Evolutionary conservation across 2,329 filamentous ascomycete species (phyloP), one percentile per base, ranked within the genome.

Genomic region (Fusarium nisikadoi): DNA sequence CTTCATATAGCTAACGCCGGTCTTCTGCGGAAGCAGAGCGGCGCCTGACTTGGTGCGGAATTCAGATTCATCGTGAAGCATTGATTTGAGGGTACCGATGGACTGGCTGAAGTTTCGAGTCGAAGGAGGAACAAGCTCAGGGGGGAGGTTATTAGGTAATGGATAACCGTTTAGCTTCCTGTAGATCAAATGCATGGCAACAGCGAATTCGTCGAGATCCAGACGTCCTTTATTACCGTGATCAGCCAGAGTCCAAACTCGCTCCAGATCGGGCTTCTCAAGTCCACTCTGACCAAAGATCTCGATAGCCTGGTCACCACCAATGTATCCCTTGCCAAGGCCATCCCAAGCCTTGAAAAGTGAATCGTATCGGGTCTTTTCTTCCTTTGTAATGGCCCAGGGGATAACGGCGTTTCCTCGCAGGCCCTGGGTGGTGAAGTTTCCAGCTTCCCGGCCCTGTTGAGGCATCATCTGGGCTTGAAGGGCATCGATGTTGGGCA

Each of bases 181-280:
- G 84, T 99, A 99, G 77, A 99, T 99, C 83, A 99, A 85, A 87
- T 99, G 96, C 96, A 99, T 99, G 14, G 95, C 94, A 57, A 99
- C 95, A 13, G 96, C 95, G 79, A 99, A 99, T 79, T 99, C 96
- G 80, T 99, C 96, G 78, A 98, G 89, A 77, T 99, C 95, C 35
- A 99, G 88, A 62, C 95, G 92, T 23, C 96, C 96, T 81, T 96
- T 96, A 82, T 99, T 98, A 72, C 95, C 92, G 36, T 95, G 92
- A 80, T 99, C 96, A 6, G 95, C 92, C 65, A 99, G 85, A 14
- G 96, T 98, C 96, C 96, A 99, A 55, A 98, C 91, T 36, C 92
- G 89, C 82, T 98, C 96, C 41, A 99, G 85, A 75, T 98, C 96
- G 31, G 92, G 86, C 82, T 97, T 97, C 52, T 96, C 94, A 35